phyloP scores from a whole-genome alignment of 495 filamentous ascomycete species.

The Acidomyces sp. region DNA sequence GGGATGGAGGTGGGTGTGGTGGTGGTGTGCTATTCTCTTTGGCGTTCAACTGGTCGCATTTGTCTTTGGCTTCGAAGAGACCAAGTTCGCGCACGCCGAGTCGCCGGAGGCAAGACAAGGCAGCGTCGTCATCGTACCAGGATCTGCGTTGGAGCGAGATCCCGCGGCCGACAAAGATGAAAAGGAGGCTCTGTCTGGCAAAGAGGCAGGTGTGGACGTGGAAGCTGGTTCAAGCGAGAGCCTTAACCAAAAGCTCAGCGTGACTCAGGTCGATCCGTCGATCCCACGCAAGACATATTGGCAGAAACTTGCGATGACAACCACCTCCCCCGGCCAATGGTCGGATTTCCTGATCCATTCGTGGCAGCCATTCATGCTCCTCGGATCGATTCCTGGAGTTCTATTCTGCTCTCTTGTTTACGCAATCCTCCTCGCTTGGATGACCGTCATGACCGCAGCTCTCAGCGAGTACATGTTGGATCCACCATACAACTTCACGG shows the following conservation, averaged over 20 bases:
- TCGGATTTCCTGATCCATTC: slow-evolving; percentile 9
- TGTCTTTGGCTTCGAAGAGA: slow-evolving; percentile 35
- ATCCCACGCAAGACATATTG: slow-evolving; percentile 13
- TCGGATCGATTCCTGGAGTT: slow-evolving; percentile 11
- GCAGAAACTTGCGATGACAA: slow-evolving; percentile 7
- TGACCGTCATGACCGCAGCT: slow-evolving; percentile 12
- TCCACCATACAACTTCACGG: slow-evolving; percentile 15
- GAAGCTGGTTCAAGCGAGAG: neutral
- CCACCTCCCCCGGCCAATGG: slow-evolving; percentile 8
- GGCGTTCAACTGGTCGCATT: slow-evolving; percentile 28
- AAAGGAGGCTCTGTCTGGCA: neutral
- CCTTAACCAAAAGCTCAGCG: slow-evolving; percentile 7
- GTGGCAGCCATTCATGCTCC: slow-evolving; percentile 14
- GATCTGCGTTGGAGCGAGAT: neutral
- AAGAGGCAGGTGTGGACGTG: neutral
- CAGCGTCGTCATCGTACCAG: slow-evolving; percentile 1
- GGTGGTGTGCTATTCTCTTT: slow-evolving; percentile 38
- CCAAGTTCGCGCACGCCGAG: slow-evolving; percentile 24
- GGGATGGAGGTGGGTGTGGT: slow-evolving; percentile 39
- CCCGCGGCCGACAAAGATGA: neutral
- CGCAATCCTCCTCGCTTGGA: slow-evolving; percentile 9
- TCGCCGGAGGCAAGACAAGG: slow-evolving; percentile 9
- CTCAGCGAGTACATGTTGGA: slow-evolving; percentile 10
- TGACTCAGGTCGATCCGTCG: slow-evolving; percentile 6
- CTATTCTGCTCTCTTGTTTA: slow-evolving; percentile 9